These are phyloP conservation scores for Aspergillus caelatus DNA, from an alignment of 2,329 filamentous ascomycete species.

Conservation along the genomic window DNA sequence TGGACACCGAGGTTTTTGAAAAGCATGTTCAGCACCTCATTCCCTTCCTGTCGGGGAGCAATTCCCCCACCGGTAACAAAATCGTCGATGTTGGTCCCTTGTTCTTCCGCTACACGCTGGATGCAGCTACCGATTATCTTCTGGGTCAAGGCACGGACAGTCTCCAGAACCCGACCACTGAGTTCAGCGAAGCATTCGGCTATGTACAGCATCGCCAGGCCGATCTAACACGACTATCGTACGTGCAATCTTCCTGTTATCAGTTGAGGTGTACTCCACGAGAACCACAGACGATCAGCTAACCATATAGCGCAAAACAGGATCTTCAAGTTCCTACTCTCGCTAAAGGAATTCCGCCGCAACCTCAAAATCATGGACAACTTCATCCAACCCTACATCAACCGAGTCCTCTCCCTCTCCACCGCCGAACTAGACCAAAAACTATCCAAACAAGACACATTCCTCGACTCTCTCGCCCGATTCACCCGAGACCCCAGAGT, in stretches of 20 bases:
- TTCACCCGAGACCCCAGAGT: constrained; percentile 69
- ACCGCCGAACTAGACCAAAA: constrained; percentile 73
- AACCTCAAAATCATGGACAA: constrained; percentile 70
- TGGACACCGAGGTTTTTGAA: constrained; percentile 82
- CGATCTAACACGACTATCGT: constrained; percentile 66
- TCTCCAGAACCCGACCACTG: constrained; percentile 61
- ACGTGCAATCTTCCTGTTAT: constrained; percentile 22
- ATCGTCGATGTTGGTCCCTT: constrained; percentile 74
- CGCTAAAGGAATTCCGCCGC: constrained; percentile 64
- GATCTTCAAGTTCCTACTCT: constrained; percentile 64
- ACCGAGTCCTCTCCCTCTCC: constrained; percentile 69
- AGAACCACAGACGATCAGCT: background rate
- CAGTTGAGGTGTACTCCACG: background rate
- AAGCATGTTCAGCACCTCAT: constrained; percentile 74
- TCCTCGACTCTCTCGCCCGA: constrained; percentile 79
- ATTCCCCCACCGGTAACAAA: constrained; percentile 26
- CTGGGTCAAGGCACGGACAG: constrained; percentile 73
- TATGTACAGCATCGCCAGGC: constrained; percentile 76
- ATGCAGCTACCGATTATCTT: constrained; percentile 83
- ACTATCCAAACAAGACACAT: constrained; percentile 73
- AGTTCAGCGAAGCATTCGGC: constrained; percentile 80
- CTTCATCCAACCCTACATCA: constrained; percentile 78
- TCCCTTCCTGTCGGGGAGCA: constrained; percentile 61
- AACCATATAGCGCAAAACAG: constrained; percentile 37
- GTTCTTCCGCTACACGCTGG: constrained; percentile 81